phyloP scores from a whole-genome alignment of 495 filamentous ascomycete genomes.

The Penicillium cosmopolitanum region DNA sequence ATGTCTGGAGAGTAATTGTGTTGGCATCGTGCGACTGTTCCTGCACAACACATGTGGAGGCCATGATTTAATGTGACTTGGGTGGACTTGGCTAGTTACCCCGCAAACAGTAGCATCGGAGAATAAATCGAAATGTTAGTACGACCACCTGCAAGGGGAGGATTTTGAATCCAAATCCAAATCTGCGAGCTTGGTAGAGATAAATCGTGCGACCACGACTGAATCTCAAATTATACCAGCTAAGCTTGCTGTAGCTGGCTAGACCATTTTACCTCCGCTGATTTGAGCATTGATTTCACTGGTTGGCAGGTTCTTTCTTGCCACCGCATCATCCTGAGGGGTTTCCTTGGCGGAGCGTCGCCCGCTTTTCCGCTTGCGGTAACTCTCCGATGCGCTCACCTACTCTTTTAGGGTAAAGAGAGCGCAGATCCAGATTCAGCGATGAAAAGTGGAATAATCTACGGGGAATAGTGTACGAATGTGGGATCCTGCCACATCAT shows the following conservation, averaged over 20 bases:
- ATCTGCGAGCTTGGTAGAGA: no score
- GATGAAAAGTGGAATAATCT: neutral
- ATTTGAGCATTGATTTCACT: neutral
- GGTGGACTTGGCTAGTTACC: neutral
- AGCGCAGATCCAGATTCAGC: neutral
- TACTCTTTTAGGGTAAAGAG: neutral
- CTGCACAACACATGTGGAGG: conserved; percentile 18
- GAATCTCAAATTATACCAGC: neutral
- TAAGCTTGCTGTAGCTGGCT: neutral
- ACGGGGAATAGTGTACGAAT: neutral
- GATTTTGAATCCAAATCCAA: neutral
- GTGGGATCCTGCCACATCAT: no score
- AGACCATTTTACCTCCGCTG: neutral
- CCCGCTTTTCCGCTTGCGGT: conserved; percentile 4
- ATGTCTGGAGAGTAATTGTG: conserved; percentile 25
- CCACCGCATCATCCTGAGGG: neutral
- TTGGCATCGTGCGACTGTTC: conserved; percentile 15
- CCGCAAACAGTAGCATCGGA: neutral
- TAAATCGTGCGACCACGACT: no score
- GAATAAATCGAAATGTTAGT: neutral
- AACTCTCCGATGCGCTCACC: conserved; percentile 1
- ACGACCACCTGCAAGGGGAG: neutral
- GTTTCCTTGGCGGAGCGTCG: conserved; percentile 12
- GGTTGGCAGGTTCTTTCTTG: neutral
- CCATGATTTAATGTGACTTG: conserved; percentile 8